These are phyloP conservation scores for Aspergillus heteromorphus DNA, from an alignment of 495 filamentous ascomycete genomes.

Conservation along the genomic window DNA sequence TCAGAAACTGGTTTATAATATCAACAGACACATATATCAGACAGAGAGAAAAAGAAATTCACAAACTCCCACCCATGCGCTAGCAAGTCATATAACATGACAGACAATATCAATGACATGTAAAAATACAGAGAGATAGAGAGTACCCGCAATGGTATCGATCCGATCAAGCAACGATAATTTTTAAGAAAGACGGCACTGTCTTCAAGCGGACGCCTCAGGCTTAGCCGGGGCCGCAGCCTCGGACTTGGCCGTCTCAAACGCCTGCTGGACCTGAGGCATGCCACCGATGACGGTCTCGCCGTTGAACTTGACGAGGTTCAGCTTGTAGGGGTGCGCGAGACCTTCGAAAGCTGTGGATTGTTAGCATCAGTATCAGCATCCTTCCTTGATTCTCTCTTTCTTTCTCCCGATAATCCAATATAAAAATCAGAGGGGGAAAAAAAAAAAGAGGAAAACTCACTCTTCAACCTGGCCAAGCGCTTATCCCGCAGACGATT, in stretches of 20 bases:
- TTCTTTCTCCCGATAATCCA: background rate
- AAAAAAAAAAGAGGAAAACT: slow-evolving; percentile 21
- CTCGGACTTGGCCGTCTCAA: slow-evolving; percentile 39
- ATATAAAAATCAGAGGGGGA: background rate
- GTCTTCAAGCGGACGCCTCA: background rate
- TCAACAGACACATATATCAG: background rate
- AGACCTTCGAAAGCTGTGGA: slow-evolving; percentile 77
- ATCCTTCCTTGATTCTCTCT: background rate
- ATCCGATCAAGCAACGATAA: slow-evolving; percentile 2
- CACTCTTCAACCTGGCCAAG: slow-evolving; percentile 81
- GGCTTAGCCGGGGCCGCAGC: slow-evolving; percentile 11
- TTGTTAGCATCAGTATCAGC: background rate
- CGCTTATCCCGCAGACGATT: slow-evolving; percentile 83
- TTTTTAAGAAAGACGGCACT: too few species aligned
- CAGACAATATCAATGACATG: slow-evolving; percentile 28
- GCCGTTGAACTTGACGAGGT: slow-evolving; percentile 69
- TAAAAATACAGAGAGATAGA: slow-evolving; percentile 13
- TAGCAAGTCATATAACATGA: slow-evolving; percentile 30
- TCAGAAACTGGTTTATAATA: background rate
- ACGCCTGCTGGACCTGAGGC: slow-evolving; percentile 43
- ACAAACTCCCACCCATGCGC: slow-evolving; percentile 48
- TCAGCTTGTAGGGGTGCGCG: slow-evolving; percentile 85
- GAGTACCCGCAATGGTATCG: slow-evolving; percentile 15
- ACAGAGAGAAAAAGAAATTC: slow-evolving; percentile 8
- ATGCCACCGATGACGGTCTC: slow-evolving; percentile 30